A percentile compares a stretch with the other conserved stretches of the same genome.
phyloP scores from a whole-genome alignment of 2,329 filamentous ascomycete species.

The Colletotrichum sublineola region DNA sequence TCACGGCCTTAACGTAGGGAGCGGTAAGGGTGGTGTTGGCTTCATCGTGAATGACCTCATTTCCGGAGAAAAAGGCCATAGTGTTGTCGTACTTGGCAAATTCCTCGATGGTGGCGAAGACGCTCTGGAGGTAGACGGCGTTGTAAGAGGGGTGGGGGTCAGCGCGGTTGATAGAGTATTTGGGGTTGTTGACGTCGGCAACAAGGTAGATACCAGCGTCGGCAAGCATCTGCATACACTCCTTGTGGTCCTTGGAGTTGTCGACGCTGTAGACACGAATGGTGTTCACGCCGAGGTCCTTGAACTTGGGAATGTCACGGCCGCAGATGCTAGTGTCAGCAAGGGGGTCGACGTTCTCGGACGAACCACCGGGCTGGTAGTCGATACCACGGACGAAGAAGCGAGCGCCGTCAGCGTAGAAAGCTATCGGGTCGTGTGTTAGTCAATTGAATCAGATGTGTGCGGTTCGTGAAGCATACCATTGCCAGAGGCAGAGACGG shows the following conservation, averaged over 20 bases:
- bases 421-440: constrained; percentile 58
- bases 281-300: constrained; percentile 89
- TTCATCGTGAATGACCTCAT: constrained; percentile 82
- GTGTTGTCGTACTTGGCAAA: constrained; percentile 89
- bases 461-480: constrained; percentile 54
- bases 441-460: constrained; percentile 43
- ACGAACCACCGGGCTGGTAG: constrained; percentile 73
- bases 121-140: constrained; percentile 82
- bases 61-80: constrained; percentile 86
- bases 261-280: constrained; percentile 94
- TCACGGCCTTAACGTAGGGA: constrained; percentile 83
- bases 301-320: constrained; percentile 85
- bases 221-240: constrained; percentile 85
- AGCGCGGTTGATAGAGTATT: constrained; percentile 87
- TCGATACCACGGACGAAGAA: constrained; percentile 73
- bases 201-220: constrained; percentile 94
- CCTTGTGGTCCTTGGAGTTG: constrained; percentile 81
- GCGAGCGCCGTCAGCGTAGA: constrained; percentile 65
- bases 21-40: constrained; percentile 74
- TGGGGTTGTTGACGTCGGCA: constrained; percentile 89
- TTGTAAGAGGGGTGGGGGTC: constrained; percentile 86
- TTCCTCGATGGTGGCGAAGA: constrained; percentile 90
- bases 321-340: constrained; percentile 78
- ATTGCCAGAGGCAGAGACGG: constrained; percentile 69
- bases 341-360: constrained; percentile 77